Evolutionary conservation across 73 alveolate genomes (phyloP).

Genomic region (Paramecium bursaria): DNA sequence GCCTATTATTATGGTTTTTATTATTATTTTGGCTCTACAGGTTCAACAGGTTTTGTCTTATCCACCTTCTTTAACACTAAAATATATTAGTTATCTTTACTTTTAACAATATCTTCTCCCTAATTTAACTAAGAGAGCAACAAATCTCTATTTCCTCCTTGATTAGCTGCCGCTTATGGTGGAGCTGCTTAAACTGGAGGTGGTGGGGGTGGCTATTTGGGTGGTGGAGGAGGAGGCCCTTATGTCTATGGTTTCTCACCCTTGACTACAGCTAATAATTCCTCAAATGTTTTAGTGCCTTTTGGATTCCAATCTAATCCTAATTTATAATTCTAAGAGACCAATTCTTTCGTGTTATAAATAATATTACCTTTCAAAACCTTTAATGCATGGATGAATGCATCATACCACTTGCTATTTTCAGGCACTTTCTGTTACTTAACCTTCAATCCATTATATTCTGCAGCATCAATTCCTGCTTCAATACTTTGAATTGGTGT

Average conservation of each 20-base stretch:
- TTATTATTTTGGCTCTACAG: neutral
- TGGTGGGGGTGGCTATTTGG: conserved; percentile 62
- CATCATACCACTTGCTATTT: conserved; percentile 48
- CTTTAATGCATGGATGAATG: conserved; percentile 16
- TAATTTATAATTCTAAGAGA: conserved; percentile 6
- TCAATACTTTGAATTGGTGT: conserved; percentile 10
- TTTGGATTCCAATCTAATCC: conserved; percentile 54
- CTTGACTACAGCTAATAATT: neutral
- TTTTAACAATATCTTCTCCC: conserved; percentile 45
- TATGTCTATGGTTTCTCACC: conserved; percentile 8
- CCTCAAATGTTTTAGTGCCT: conserved; percentile 30
- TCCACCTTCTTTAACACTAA: conserved; percentile 33
- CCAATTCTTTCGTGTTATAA: neutral
- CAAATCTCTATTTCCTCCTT: conserved; percentile 12
- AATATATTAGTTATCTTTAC: neutral
- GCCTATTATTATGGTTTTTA: neutral
- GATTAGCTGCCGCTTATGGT: neutral
- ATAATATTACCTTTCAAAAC: conserved; percentile 1
- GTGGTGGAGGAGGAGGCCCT: too few species aligned
- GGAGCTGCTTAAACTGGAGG: conserved; percentile 33
- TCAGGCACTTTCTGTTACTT: conserved; percentile 38
- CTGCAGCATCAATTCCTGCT: conserved; percentile 37
- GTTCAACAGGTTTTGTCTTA: conserved; percentile 8
- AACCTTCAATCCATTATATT: conserved; percentile 40
- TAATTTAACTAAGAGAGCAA: conserved; percentile 33